Evolutionary conservation across 208 protist genomes (phyloP), one percentile per base, ranked within the genome.

Genomic region (Leishmania martiniquensis): DNA sequence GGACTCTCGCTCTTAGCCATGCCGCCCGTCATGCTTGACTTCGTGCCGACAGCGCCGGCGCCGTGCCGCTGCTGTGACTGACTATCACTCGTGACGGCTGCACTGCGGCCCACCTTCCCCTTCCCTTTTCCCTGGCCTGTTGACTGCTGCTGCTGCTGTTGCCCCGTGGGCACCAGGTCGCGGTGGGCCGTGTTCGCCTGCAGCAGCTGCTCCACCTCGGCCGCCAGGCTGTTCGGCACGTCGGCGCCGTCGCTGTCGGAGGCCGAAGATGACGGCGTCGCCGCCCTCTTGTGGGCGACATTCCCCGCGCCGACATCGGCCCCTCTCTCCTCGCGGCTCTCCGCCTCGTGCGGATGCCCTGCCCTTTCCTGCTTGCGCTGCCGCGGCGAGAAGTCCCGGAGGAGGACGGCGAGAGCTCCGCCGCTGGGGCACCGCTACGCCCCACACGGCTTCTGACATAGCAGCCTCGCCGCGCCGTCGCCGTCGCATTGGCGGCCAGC

Each of bases 341-440:
- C 73, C 9, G 62, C 49, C 44, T 49, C 47, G 20, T 47, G 74
- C 57, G 45, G 73, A 22, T 80, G 73, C 55, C 32, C 52, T 67
- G 62, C 49, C 66, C 13, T 47, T 34, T 76, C 74, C 66, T 67
- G 77, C 70, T 82, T 82, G 55, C 44, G 54, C 68, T 80, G 77
- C 29, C 81, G 80, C 42, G 91, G 85, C 9, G 88, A 89, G 78
- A 95, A 97, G 73, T 95, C 89, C 72, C 95, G 32, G 69, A 13
- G 49, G 49, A 60, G 25, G 57, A 54, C 25, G 62, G 72, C 4
- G 47, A 32, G 42, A 37, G 22, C 75, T 17, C 57, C 22, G 60
- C 39, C 13, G 34, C 52, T 54, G 42, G 60, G 59, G 45, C 25
- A 51, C 60, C 42, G n/a, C 62, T 44, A 45, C 66, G 42, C 44